Percentiles rank a stretch among this genome's conserved stretches.
These are phyloP conservation scores for Aspergillus chevalieri DNA, from an alignment of 2,329 filamentous ascomycete species.

Conservation along the genomic window DNA sequence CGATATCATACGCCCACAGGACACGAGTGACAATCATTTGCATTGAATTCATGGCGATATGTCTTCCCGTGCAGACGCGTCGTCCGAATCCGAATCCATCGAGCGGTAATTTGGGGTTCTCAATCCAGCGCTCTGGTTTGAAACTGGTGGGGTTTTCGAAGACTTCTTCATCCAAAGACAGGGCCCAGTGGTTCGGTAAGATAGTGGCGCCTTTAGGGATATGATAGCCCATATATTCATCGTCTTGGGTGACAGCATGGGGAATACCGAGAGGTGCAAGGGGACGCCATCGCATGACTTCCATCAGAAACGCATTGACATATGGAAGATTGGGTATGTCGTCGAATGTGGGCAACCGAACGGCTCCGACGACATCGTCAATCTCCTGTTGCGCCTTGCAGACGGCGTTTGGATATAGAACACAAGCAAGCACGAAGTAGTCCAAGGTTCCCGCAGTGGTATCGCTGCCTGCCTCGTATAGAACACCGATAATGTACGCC, in stretches of 20 bases:
- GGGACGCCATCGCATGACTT: constrained; percentile 26
- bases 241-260: constrained; percentile 42
- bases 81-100: constrained; percentile 54
- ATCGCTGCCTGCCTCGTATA: constrained; percentile 46
- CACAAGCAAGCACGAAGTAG: constrained; percentile 43
- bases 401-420: constrained; percentile 39
- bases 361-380: constrained; percentile 26
- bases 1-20: constrained; percentile 38
- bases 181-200: constrained; percentile 38
- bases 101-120: constrained; percentile 12
- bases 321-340: constrained; percentile 23
- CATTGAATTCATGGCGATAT: constrained; percentile 31
- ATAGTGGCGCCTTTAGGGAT: constrained; percentile 46
- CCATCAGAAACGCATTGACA: constrained; percentile 22
- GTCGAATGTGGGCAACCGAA: constrained; percentile 24
- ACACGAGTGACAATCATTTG: constrained; percentile 54
- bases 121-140: constrained; percentile 35
- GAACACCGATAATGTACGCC: constrained; percentile 39
- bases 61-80: constrained; percentile 39
- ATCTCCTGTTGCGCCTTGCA: constrained; percentile 33
- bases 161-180: constrained; percentile 34
- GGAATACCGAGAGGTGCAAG: constrained; percentile 40
- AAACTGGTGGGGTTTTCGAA: constrained; percentile 35
- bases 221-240: constrained; percentile 42
- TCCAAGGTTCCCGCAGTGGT: constrained; percentile 43